Evolutionary conservation across 2,329 filamentous ascomycete genomes (phyloP), one percentile per base, ranked within the genome.

Genomic region (Calcarisporium arbuscula): DNA sequence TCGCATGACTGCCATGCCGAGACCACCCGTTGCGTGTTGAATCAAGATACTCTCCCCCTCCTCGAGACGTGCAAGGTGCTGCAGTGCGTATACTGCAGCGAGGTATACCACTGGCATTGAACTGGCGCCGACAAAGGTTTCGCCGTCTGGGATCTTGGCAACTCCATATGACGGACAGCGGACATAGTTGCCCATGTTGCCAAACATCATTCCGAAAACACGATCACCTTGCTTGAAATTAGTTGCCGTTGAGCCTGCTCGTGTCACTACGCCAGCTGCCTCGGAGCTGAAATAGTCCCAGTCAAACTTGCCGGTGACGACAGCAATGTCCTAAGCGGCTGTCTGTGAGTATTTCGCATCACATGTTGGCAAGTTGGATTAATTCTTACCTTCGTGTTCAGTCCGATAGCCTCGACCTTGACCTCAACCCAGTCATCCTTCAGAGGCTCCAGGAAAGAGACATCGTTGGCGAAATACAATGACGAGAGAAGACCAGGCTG

Each of bases 121-220:
- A 2, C 53, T 50, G 1, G 56, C 61, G 7, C 65, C 58, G 7
- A 49, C 46, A 19, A 35, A 42, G 2, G 34, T 15, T 30, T 44
- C 41, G 2, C 30, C 12, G 2, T 47, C 42, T 6, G 45, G 45
- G 11, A 49, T 38, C 2, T 32, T 39, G 11, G 20, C 30, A 12
- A 30, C 27, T n/a, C 26, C 20, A 21, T 30, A 26, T 25, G 36
- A 16, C 29, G 28, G 5, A 30, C 30, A 16, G 30, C 38, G 8
- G 10, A 28, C 29, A 29, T 17, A n/a, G 15, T 18, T 19, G n/a
- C 31, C 34, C 43, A 47, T 32, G 9, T 34, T 39, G 20, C 36
- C 43, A 25, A 42, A 37, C 10, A 40, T n/a, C n/a, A n/a, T n/a
- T n/a, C n/a, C 32, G 28, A 37, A 44, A 14, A 56, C 53, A 0